Conservation (phyloP, 805 yeast genomes). For the Starmera dryadoides region DNA sequence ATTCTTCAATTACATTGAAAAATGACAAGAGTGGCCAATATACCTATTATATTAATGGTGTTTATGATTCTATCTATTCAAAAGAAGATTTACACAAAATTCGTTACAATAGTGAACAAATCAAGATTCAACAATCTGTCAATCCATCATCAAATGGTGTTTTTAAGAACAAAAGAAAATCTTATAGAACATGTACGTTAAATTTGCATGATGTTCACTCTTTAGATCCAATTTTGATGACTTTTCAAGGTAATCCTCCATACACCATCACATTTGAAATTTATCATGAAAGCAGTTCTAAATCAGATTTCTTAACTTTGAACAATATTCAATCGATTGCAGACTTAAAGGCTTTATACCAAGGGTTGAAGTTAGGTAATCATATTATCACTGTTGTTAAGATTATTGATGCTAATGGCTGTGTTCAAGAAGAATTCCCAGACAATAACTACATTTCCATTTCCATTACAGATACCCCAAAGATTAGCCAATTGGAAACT, state of each 20-base stretch:
- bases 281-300: slow-evolving; percentile 53
- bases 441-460: slow-evolving; percentile 40
- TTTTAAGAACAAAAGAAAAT: slow-evolving; percentile 39
- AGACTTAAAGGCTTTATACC: slow-evolving; percentile 36
- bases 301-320: slow-evolving; percentile 38
- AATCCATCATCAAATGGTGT: slow-evolving; percentile 53
- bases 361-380: slow-evolving; percentile 58
- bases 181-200: slow-evolving; percentile 43
- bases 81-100: slow-evolving; percentile 27
- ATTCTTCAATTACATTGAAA: slow-evolving; percentile 38
- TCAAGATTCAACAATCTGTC: slow-evolving; percentile 44
- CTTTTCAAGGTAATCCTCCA: slow-evolving; percentile 55
- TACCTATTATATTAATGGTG: slow-evolving; percentile 48
- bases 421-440: slow-evolving; percentile 41
- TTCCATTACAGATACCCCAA: slow-evolving; percentile 71
- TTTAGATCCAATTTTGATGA: slow-evolving; percentile 46
- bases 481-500: slow-evolving; percentile 40
- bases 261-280: slow-evolving; percentile 50
- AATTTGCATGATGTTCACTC: slow-evolving; percentile 26
- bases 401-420: slow-evolving; percentile 65
- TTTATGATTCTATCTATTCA: slow-evolving; percentile 60
- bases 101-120: slow-evolving; percentile 22
- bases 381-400: slow-evolving; percentile 53
- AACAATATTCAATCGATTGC: slow-evolving; percentile 33
- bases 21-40: slow-evolving; percentile 51